Evolutionary conservation across 2,329 filamentous ascomycete species (phyloP), one percentile per base, ranked within the genome.

Genomic region (Phoma sp.): DNA sequence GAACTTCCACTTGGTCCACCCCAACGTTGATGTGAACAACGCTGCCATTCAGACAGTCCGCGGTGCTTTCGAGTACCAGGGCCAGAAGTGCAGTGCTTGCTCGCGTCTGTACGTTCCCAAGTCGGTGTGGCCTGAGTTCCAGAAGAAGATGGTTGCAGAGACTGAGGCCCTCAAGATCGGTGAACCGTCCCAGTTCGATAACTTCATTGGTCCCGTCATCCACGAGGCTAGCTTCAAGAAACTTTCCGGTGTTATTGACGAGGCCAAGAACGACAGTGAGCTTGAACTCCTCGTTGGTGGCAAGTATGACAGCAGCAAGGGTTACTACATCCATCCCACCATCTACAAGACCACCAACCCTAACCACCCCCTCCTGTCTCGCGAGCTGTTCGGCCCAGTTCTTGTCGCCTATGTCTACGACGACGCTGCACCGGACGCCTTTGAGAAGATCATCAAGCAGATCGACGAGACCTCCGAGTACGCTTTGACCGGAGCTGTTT

Each of bases 151-250:
- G 3, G 80, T 86, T 10, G 75, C 81, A n/a, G 89, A 93, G 75
- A 87, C 86, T 7, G 79, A 86, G 67, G 83, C 84, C 55, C 82
- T 96, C 46, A 87, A 86, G 66, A 80, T 92, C 47, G 91, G 91
- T 50, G 79, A 82, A 50, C 88, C 90, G 1, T 83, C 85, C 32
- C 79, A 90, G 40, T 88, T 89, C 69, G 79, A 83, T 65, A 91
- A 92, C 80, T 96, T 96, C 79, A 86, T 93, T 68, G 91, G 91
- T 8, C 91, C 91, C 22, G 91, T 96, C 54, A 96, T 96, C 74
- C 91, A 96, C 78, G 83, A 87, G 60, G 83, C 80, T 9, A 89
- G 89, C 9, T 96, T 96, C 82, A 86, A 91, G 74, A 93, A 93
- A 76, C 83, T 96, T 2, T 82, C 85, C 0, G 81, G 82, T 18